Evolutionary conservation across 1,284 basidiomycete species (phyloP), one percentile per base, ranked within the genome.

Genomic region (Amylostereum areolatum): DNA sequence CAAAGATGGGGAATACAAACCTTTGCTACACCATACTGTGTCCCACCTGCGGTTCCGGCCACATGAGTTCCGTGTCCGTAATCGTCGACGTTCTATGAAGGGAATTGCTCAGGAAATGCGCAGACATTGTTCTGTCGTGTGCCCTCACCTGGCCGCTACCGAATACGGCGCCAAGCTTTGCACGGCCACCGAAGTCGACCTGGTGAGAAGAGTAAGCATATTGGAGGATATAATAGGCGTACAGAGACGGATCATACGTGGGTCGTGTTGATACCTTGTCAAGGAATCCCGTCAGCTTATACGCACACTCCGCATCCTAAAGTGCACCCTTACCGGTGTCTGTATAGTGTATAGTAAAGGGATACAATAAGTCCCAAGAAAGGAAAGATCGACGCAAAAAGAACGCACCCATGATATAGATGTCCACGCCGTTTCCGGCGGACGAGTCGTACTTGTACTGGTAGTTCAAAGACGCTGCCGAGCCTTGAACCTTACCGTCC

Each of bases 11-110:
- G n/a, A n/a, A n/a, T n/a, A n/a, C n/a, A 9, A 27, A 70, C 48
- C 48, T 87, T 89, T 52, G 85, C 85, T 35, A 88, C 83, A 65
- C 86, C 86, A 62, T 80, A 87, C 56, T 77, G 59, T 53, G 64
- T 63, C 12, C 80, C 81, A 29, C 72, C 85, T 46, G 77, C 75
- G 36, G 74, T 77, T 34, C 75, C 75, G 29, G 57, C 59, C 70
- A 62, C 62, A 52, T 72, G 70, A 40, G 70, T 72, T 40, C 74
- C 74, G 52, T 35, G 73, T 73, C 32, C 72, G 12, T 10, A 24
- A 12, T 25, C 10, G 18, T 4, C 24, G 35, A 29, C 24, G 11
- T 2, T 24, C n/a, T 55, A 40, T 39, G 57, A 59, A n/a, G n/a
- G n/a, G n/a, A n/a, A n/a, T n/a, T n/a, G n/a, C n/a, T n/a, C n/a